Conservation (phyloP, 1,284 basidiomycete genomes). For the Ceratobasidium sp. region DNA sequence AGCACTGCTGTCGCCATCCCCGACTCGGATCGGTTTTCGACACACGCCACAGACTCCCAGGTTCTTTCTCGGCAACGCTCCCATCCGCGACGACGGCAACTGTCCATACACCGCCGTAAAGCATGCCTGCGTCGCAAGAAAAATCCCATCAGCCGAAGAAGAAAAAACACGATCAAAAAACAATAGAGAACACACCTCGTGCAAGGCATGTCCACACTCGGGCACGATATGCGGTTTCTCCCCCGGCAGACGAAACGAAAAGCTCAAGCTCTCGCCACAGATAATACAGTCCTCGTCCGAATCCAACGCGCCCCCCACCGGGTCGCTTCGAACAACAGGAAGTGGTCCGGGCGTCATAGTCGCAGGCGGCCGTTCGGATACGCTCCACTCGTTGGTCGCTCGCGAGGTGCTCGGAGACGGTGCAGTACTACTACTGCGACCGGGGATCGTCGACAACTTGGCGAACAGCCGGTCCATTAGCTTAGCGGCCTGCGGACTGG, state of each 20-base stretch:
- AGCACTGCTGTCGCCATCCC: slow-evolving; percentile 77
- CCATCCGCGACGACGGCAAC: slow-evolving; percentile 71
- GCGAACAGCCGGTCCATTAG: slow-evolving; percentile 27
- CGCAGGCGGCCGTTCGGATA: slow-evolving; percentile 27
- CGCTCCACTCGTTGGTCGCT: slow-evolving; percentile 5
- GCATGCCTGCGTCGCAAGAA: slow-evolving; percentile 75
- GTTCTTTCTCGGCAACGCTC: slow-evolving; percentile 74
- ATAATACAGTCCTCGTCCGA: slow-evolving; percentile 91
- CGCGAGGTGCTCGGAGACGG: not conserved
- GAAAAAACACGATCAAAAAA: not conserved
- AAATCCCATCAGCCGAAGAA: not conserved
- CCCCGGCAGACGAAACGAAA: slow-evolving; percentile 88
- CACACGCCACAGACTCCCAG: slow-evolving; percentile 97
- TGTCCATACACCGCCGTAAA: slow-evolving; percentile 96
- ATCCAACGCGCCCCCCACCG: slow-evolving; percentile 63
- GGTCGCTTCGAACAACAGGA: slow-evolving; percentile 76
- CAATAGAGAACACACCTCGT: slow-evolving; percentile 75
- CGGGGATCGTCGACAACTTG: slow-evolving; percentile 22
- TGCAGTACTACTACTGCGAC: not conserved
- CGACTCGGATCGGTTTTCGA: slow-evolving; percentile 93
- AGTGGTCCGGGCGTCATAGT: slow-evolving; percentile 62
- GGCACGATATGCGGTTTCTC: slow-evolving; percentile 98
- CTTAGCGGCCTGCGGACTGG: too few species aligned
- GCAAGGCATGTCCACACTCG: slow-evolving; percentile 96
- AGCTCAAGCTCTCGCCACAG: slow-evolving; percentile 90